phyloP scores from a whole-genome alignment of 305 asterid genomes.

The Fraxinus nigra region DNA sequence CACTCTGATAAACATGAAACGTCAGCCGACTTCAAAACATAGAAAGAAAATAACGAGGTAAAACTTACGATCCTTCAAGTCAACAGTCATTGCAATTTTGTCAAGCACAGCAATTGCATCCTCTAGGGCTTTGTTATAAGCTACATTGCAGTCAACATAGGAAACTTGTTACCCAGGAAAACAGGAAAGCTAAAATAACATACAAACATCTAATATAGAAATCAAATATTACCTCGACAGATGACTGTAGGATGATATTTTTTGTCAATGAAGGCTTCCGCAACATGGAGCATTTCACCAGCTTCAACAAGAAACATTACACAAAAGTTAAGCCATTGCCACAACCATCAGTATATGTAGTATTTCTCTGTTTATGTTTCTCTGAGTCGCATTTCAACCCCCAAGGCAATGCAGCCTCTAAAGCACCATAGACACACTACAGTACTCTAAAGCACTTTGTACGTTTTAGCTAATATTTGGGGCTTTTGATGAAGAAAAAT shows the following conservation, averaged over 20 bases:
- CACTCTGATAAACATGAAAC: not conserved
- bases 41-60: not conserved
- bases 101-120: constrained; percentile 85
- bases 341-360: not conserved
- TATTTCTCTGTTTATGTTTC: constrained; percentile 29
- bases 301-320: constrained; percentile 45
- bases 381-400: constrained; percentile 34
- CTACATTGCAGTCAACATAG: constrained; percentile 37
- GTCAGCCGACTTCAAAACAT: not conserved
- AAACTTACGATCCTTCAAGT: constrained; percentile 82
- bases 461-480: not conserved
- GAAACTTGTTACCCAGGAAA: constrained; percentile 17
- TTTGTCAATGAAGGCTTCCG: constrained; percentile 95
- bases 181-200: not conserved
- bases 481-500: not conserved
- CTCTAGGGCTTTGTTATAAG: constrained; percentile 86
- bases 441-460: too few relatives aligned
- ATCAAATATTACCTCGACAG: constrained; percentile 59
- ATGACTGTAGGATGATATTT: constrained; percentile 89
- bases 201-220: not conserved
- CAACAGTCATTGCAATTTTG: constrained; percentile 80
- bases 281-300: constrained; percentile 99
- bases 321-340: constrained; percentile 23
- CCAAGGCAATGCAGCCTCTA: not conserved
- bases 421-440: not conserved